Percentiles rank a stretch among this genome's conserved stretches.
phyloP scores from a whole-genome alignment of 352 stramenopile species.

The Phytophthora fragariaefolia region DNA sequence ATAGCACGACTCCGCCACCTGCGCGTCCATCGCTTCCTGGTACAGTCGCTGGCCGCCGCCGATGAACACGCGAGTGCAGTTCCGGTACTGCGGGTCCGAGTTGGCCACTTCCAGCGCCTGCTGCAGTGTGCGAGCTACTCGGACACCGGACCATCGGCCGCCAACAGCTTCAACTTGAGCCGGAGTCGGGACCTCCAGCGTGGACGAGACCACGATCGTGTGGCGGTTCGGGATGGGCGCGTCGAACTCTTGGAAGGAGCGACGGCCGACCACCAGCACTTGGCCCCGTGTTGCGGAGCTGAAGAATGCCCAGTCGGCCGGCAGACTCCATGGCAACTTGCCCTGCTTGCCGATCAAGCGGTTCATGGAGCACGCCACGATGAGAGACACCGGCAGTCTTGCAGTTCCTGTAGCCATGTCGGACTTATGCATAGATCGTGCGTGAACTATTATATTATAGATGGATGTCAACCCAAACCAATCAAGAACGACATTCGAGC shows the following conservation, averaged over 20 bases:
- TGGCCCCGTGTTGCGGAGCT: constrained; percentile 53
- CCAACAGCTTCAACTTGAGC: constrained; percentile 4
- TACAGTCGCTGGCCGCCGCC: constrained; percentile 69
- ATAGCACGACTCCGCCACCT: constrained; percentile 62
- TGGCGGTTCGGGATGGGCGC: constrained; percentile 53
- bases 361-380: constrained; percentile 76
- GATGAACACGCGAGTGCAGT: constrained; percentile 61
- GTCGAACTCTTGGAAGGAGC: constrained; percentile 64
- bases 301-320: constrained; percentile 80
- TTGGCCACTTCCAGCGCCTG: constrained; percentile 52
- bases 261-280: constrained; percentile 69
- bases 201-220: constrained; percentile 62
- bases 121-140: constrained; percentile 45
- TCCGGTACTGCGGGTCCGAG: constrained; percentile 39
- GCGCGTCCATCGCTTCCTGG: constrained; percentile 52
- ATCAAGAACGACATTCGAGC: too few relatives aligned
- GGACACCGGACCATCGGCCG: constrained; percentile 29
- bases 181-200: constrained; percentile 10
- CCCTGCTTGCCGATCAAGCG: constrained; percentile 65
- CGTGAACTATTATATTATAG: too few relatives aligned
- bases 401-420: constrained; percentile 1
- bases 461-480: too few relatives aligned
- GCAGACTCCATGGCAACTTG: constrained; percentile 63
- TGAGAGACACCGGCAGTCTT: constrained; percentile 58
- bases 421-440: too few relatives aligned